phyloP scores from a whole-genome alignment of 176 grass and related monocot genomes.

The Oryza brachyantha region DNA sequence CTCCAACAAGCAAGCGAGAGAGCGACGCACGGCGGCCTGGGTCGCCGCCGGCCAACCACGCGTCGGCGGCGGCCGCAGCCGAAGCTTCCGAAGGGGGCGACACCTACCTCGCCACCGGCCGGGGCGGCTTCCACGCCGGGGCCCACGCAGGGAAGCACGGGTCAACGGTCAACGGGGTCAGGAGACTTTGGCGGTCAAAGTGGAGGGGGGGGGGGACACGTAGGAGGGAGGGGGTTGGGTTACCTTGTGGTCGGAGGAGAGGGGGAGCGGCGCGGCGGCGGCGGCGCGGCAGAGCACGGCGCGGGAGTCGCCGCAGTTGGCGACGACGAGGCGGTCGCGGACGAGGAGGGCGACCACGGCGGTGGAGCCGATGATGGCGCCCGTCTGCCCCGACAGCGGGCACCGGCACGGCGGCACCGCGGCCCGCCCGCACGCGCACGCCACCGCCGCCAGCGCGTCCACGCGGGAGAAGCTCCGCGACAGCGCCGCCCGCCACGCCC shows the following conservation, averaged over 20 bases:
- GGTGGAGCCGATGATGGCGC: constrained; percentile 76
- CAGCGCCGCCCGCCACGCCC: constrained; percentile 47
- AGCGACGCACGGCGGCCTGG: not conserved
- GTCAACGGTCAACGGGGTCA: constrained; percentile 7
- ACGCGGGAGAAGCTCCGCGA: constrained; percentile 49
- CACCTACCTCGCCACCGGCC: not conserved
- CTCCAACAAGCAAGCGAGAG: not conserved
- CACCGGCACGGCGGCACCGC: constrained; percentile 46
- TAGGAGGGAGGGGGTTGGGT: not conserved
- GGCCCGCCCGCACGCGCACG: constrained; percentile 69
- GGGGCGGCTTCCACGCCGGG: too few relatives aligned
- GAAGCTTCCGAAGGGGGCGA: constrained; percentile 18
- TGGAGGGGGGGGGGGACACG: not conserved
- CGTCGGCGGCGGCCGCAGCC: not conserved
- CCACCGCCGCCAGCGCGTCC: constrained; percentile 50
- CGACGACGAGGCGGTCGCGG: constrained; percentile 45
- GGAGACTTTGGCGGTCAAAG: not conserved
- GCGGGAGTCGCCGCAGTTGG: constrained; percentile 91
- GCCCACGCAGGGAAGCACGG: not conserved
- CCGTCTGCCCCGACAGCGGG: constrained; percentile 30
- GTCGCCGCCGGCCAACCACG: constrained; percentile 9
- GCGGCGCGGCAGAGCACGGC: constrained; percentile 81
- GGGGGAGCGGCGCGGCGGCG: constrained; percentile 35
- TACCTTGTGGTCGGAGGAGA: constrained; percentile 94
- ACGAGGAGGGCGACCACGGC: constrained; percentile 69